Base-by-base conservation (phyloP, 2,329 filamentous ascomycete genomes). In the Drechslerella coelobrocha region DNA sequence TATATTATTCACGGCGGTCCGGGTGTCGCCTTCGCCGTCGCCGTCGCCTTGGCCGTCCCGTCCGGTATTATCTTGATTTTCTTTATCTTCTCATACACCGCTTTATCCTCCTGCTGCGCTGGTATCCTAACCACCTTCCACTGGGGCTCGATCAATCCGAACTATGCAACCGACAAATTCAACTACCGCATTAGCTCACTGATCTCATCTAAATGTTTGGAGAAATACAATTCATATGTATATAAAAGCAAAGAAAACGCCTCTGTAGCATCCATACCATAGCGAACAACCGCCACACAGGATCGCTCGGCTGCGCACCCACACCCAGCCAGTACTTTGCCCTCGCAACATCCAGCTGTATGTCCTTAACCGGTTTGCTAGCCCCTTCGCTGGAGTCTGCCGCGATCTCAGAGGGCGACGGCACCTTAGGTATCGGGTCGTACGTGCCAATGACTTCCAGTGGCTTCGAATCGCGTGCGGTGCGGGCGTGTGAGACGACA, bases 311-410 rank as follows among this genome's bases (percentile, higher is more conserved):
- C 81, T 99, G 94, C 61, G 94, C 94, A 0, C 94, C 94, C 2
- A 97, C 93, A 78, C 94, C 94, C 34, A 99, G 84, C 94, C 94
- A 99, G 82, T 99, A 99, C 79, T 89, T 88, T 63, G 93, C 90
- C 69, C 94, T 84, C 74, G 86, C 82, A 6, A 85, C 82, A 79
- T 99, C 94, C 12, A 99, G 84, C 77, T 91, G 88, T 78, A 99
- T 90, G 75, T 97, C 92, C 81, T 99, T 99, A 82, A 89, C 91
- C 61, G 90, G 84, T 65, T 87, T 86, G 17, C 86, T 86, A n/a
- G 84, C 84, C 74, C 77, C 78, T 76, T 81, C 90, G 29, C 10
- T 23, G 82, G 82, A 4, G 12, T 52, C 76, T 85, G 84, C 41
- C 8, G 41, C 19, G 19, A n/a, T 45, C 10, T 45, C 41, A 21